Base-by-base conservation (phyloP, 768 basidiomycete species). In the Lentinula sp. region DNA sequence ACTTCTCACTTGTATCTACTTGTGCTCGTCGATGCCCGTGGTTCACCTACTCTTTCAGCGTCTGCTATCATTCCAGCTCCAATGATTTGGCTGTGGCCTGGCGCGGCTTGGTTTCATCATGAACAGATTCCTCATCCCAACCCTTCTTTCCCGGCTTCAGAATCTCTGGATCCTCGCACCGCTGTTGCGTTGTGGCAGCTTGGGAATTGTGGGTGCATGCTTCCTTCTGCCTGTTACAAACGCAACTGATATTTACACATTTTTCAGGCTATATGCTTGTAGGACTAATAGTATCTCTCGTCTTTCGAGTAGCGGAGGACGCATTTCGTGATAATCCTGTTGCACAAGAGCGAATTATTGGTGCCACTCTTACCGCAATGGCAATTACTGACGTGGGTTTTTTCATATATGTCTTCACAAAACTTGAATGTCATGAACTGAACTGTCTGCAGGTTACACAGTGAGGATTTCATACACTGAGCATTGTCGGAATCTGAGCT, bases 331-430 rank as follows among this genome's bases (percentile, higher is more conserved):
- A 80, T 49, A 79, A 87, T 66, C 84, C 81, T 2, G 76, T 75
- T 18, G 82, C 81, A 2, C 89, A 90, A 68, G 89, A 91, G 66
- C 81, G 81, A 53, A 81, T 91, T 57, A 65, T 90, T 8, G 87
- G 88, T 33, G 81, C 86, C 2, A 77, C 80, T 59, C 73, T 91
- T 56, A 74, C 79, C 39, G 85, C 85, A 1, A 77, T 91, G 51
- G 86, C 84, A 2, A 73, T 90, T 60, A 87, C 85, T 42, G 89
- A 92, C 71, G 90, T 91, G 65, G 69, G 87, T 55, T 20, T 42
- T 32, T 3, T 28, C 28, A 28, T 28, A 2, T 56, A 23, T 37
- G 33, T 23, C 9, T 35, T 33, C 12, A 1, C 33, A 16, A 45
- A 48, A n/a, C 13, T 33, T 6, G n/a, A 7, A 12, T 15, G 12